A percentile compares a stretch with the other conserved stretches of the same genome.
phyloP scores from a whole-genome alignment of 1,284 basidiomycete genomes.

The Testicularia cyperi region DNA sequence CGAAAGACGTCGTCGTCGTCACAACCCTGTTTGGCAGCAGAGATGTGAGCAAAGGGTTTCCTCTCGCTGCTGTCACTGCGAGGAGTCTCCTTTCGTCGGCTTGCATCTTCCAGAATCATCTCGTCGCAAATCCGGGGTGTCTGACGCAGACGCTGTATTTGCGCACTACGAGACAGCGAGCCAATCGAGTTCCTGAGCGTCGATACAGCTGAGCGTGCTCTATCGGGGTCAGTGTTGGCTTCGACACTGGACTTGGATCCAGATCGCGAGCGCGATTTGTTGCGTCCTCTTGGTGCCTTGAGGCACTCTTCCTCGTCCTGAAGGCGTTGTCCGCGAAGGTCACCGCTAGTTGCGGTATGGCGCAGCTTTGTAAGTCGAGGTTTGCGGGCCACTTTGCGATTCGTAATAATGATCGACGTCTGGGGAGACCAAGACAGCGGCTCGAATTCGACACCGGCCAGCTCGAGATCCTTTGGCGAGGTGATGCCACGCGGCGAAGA shows the following conservation, averaged over 20 bases:
- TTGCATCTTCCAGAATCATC: not conserved
- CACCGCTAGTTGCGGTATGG: slow-evolving; percentile 7
- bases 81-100: too few relatives aligned
- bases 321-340: slow-evolving; percentile 3
- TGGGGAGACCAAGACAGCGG: slow-evolving; percentile 26
- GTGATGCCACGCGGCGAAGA: slow-evolving; percentile 37
- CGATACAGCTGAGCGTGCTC: slow-evolving; percentile 6
- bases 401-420: slow-evolving; percentile 13
- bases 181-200: slow-evolving; percentile 9
- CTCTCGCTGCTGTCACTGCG: too few relatives aligned
- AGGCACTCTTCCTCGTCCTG: slow-evolving; percentile 2
- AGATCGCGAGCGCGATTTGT: too few relatives aligned
- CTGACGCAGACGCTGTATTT: slow-evolving; percentile 5
- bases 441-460: slow-evolving; percentile 31
- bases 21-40: not conserved
- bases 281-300: slow-evolving; percentile 15
- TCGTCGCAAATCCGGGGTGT: slow-evolving; percentile 9
- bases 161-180: slow-evolving; percentile 1
- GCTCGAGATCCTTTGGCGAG: slow-evolving; percentile 27
- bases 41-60: not conserved
- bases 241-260: slow-evolving; percentile 2
- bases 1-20: slow-evolving; percentile 13
- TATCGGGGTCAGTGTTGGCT: too few relatives aligned
- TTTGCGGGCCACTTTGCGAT: slow-evolving; percentile 16
- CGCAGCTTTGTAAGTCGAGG: slow-evolving; percentile 11